A percentile compares a stretch with the other conserved stretches of the same genome.
Evolutionary conservation across 352 stramenopile genomes (phyloP).

Genomic region (Paralagenidium karlingii): DNA sequence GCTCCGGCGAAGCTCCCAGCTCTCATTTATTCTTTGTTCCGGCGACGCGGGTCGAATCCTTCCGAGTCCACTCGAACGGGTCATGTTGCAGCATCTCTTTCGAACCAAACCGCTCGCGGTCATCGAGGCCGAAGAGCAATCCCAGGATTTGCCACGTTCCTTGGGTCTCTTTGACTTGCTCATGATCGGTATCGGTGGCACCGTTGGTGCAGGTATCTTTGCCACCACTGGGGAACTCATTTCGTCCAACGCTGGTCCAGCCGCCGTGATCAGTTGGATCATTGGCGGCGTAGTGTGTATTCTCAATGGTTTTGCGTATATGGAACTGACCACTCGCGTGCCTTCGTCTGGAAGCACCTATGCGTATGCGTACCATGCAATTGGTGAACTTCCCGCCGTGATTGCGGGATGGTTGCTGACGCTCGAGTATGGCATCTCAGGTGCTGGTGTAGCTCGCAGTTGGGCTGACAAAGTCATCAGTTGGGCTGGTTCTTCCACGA

Average conservation of each 20-base stretch:
- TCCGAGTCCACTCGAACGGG: too few relatives aligned
- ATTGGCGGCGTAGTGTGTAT: slow-evolving; percentile 73
- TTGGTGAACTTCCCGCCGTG: slow-evolving; percentile 89
- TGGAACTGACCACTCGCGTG: slow-evolving; percentile 80
- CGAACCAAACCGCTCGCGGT: slow-evolving; percentile 67
- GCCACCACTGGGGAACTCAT: slow-evolving; percentile 73
- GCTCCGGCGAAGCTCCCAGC: too few relatives aligned
- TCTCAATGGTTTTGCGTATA: slow-evolving; percentile 80
- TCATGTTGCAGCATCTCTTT: slow-evolving; percentile 15
- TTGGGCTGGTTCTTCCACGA: slow-evolving; percentile 20
- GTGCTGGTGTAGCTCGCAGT: slow-evolving; percentile 81
- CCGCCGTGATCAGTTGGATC: slow-evolving; percentile 67
- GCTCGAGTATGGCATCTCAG: slow-evolving; percentile 88
- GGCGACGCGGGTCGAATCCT: too few relatives aligned
- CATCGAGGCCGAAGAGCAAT: slow-evolving; percentile 62
- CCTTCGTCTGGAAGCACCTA: slow-evolving; percentile 86
- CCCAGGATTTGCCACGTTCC: slow-evolving; percentile 43
- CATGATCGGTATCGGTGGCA: slow-evolving; percentile 86
- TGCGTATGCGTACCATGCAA: slow-evolving; percentile 85
- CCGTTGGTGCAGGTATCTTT: slow-evolving; percentile 87
- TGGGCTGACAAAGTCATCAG: slow-evolving; percentile 87
- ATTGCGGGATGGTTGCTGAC: slow-evolving; percentile 79
- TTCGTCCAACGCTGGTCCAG: slow-evolving; percentile 53
- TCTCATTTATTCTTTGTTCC: too few relatives aligned
- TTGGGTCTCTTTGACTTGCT: slow-evolving; percentile 84